Base-by-base conservation (phyloP, 768 basidiomycete species). In the Porpolomopsis calyptriformis region DNA sequence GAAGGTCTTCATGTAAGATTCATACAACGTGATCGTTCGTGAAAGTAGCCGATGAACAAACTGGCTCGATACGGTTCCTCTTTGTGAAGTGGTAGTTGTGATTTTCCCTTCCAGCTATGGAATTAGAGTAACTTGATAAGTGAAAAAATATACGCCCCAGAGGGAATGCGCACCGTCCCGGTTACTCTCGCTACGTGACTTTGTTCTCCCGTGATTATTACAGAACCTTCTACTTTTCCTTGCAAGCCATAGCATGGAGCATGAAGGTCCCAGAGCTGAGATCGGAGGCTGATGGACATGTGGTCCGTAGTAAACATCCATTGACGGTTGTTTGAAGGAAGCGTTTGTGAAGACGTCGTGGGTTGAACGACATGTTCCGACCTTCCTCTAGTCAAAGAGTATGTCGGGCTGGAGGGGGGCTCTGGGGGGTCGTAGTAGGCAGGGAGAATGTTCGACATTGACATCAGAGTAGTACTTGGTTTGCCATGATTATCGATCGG, bases 181-280 rank as follows among this genome's bases (percentile, higher is more conserved):
- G 63, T 63, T 34, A 74, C 53, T 12, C 62, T 59, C 29, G 60
- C 55, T 4, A 72, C 61, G 34, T 64, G 62, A n/a, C 60, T 59
- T 45, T 62, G 63, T 19, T 60, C 56, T 34, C 61, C 60, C 16
- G 50, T 56, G 44, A 74, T 60, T 18, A 49, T 54, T 3, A 73
- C 48, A 20, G 57, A 48, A 14, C 72, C 73, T 27, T 69, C 63
- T n/a, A 73, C 62, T 14, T 55, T 53, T 7, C 64, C 68, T 22
- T 66, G 60, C 29, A 61, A 53, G 19, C 73, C 73, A 53, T 72
- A 75, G 14, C 62, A 60, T 8, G 73, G 71, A 19, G 61, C 54
- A 37, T 55, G 51, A 3, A 67, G 55, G 12, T 62, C 63, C 64
- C 65, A 69, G 14, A 61, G 57, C 35, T 65, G 64, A 23, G 59